A percentile compares a stretch with the other conserved stretches of the same genome.
Evolutionary conservation across 148 eudicot species (phyloP).

Genomic region (Rhododendron henanense): DNA sequence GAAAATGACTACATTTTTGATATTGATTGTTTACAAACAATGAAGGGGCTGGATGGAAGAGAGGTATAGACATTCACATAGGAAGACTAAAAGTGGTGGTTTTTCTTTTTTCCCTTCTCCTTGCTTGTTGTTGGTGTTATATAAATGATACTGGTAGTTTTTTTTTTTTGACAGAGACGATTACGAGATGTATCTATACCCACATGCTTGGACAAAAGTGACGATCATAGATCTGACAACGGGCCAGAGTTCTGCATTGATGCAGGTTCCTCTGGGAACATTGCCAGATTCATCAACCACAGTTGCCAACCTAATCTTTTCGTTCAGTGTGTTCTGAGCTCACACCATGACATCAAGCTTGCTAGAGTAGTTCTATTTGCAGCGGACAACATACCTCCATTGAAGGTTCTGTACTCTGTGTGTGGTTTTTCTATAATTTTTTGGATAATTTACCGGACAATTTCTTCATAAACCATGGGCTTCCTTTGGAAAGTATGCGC

Average conservation of each 20-base stretch:
- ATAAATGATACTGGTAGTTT: background rate
- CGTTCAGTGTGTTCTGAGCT: conserved; percentile 68
- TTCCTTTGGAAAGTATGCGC: background rate
- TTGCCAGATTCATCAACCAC: conserved; percentile 76
- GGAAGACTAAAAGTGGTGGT: background rate
- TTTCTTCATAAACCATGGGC: background rate
- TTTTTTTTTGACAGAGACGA: conserved; percentile 41
- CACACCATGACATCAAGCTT: conserved; percentile 52
- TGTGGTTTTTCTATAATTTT: background rate
- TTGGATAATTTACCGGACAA: background rate
- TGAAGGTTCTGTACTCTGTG: conserved; percentile 40
- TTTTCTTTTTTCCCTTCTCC: background rate
- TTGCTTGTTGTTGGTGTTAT: background rate
- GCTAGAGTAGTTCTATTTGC: conserved; percentile 75
- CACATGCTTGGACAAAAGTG: conserved; percentile 26
- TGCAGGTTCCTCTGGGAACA: conserved; percentile 57
- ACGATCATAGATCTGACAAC: conserved; percentile 31
- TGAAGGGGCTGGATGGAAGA: conserved; percentile 71
- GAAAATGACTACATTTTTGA: conserved; percentile 60
- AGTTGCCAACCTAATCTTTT: conserved; percentile 84
- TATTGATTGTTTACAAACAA: conserved; percentile 75
- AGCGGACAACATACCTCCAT: conserved; percentile 69
- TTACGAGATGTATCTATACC: conserved; percentile 46
- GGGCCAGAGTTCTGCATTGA: conserved; percentile 68
- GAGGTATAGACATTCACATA: conserved; percentile 40